Conservation (phyloP, 495 filamentous ascomycete genomes). For the Penicillium odoratum region DNA sequence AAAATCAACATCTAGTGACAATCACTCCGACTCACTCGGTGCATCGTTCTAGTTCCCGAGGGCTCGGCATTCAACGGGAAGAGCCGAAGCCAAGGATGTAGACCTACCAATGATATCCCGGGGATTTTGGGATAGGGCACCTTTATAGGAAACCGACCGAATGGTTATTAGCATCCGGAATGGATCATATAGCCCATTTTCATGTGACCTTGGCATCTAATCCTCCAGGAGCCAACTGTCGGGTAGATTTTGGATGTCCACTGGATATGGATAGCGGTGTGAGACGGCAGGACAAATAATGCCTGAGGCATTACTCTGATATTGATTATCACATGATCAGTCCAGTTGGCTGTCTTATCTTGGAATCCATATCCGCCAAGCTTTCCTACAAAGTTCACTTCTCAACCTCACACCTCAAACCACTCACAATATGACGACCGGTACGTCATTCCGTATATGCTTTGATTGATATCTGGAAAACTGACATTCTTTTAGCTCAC, state of each 20-base stretch:
- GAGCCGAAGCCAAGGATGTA: not conserved
- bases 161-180: too few species aligned
- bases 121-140: not conserved
- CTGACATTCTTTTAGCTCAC: slow-evolving; percentile 54
- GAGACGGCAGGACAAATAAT: not conserved
- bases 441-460: slow-evolving; percentile 29
- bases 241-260: too few species aligned
- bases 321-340: not conserved
- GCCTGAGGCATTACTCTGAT: too few species aligned
- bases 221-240: too few species aligned
- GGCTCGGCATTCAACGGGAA: not conserved
- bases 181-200: too few species aligned
- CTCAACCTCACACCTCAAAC: not conserved
- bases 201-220: too few species aligned
- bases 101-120: not conserved
- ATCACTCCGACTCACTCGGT: not conserved
- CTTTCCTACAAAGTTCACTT: not conserved
- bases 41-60: not conserved
- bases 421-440: slow-evolving; percentile 62
- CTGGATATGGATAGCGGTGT: too few species aligned
- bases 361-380: not conserved
- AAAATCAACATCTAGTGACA: not conserved
- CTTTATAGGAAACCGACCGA: not conserved
- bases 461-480: not conserved
- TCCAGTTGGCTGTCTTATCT: not conserved